These are phyloP conservation scores for Ramaria rubella DNA, from an alignment of 768 basidiomycete species.

Conservation along the genomic window DNA sequence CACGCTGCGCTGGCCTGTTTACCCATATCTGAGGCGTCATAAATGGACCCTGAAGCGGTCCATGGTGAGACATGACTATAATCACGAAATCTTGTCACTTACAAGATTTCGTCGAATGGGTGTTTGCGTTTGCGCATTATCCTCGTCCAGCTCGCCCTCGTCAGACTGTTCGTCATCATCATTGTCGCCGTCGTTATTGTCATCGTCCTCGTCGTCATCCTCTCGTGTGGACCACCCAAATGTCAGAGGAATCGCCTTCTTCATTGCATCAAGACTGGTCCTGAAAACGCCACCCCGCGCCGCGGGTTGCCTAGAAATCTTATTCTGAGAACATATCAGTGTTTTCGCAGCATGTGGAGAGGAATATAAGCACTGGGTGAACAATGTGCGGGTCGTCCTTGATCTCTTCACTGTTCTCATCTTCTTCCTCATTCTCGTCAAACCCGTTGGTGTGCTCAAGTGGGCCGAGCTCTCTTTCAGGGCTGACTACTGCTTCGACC, in stretches of 20 bases:
- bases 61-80: slow-evolving; percentile 11
- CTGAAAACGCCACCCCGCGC: not conserved
- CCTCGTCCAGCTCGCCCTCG: slow-evolving; percentile 18
- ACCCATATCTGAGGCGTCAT: slow-evolving; percentile 4
- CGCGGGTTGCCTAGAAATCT: not conserved
- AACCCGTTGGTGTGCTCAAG: not conserved
- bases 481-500: slow-evolving; percentile 15
- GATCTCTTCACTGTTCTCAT: not conserved
- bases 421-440: not conserved
- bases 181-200: slow-evolving; percentile 10
- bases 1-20: slow-evolving; percentile 1
- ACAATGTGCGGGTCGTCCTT: not conserved
- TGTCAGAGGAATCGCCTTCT: not conserved
- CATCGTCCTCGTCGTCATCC: slow-evolving; percentile 1
- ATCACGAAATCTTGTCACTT: not conserved
- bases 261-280: not conserved
- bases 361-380: too few relatives aligned
- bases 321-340: not conserved
- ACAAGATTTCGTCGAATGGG: slow-evolving; percentile 6
- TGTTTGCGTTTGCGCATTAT: not conserved
- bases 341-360: not conserved
- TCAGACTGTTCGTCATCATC: slow-evolving; percentile 5
- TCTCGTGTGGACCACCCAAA: not conserved
- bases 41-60: not conserved
- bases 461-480: slow-evolving; percentile 14